Evolutionary conservation across 2,329 filamentous ascomycete species (phyloP).

Genomic region (Aspergillus caelatus): DNA sequence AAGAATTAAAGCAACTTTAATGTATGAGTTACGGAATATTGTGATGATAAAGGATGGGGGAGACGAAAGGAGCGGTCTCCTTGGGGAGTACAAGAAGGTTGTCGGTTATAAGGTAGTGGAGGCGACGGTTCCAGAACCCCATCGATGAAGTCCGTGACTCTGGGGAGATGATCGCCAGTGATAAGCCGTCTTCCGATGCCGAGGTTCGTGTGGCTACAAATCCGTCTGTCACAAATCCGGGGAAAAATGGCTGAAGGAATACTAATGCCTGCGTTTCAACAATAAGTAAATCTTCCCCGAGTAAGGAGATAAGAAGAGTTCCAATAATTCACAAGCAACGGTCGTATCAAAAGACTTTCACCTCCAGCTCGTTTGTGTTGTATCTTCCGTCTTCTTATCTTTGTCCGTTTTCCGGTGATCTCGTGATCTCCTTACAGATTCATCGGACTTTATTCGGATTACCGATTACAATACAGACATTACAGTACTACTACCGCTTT

Average conservation of each 20-base stretch:
- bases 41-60: not conserved
- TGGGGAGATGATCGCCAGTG: conserved; percentile 33
- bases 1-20: not conserved
- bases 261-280: not conserved
- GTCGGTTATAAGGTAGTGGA: conserved; percentile 19
- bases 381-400: not conserved
- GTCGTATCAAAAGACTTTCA: not conserved
- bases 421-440: not conserved
- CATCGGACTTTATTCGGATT: conserved; percentile 8
- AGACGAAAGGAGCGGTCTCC: not conserved
- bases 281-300: not conserved
- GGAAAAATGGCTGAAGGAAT: not conserved
- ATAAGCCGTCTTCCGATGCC: conserved; percentile 38
- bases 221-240: conserved; percentile 25
- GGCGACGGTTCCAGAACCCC: conserved; percentile 35
- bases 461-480: not conserved
- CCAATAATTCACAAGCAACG: not conserved
- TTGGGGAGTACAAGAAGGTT: conserved; percentile 1
- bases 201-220: conserved; percentile 34
- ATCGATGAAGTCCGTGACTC: conserved; percentile 29
- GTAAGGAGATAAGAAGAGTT: not conserved
- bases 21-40: not conserved
- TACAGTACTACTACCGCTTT: not conserved
- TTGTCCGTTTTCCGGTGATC: not conserved
- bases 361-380: not conserved